phyloP scores from a whole-genome alignment of 1,284 basidiomycete species.

The Vanrija sp. region DNA sequence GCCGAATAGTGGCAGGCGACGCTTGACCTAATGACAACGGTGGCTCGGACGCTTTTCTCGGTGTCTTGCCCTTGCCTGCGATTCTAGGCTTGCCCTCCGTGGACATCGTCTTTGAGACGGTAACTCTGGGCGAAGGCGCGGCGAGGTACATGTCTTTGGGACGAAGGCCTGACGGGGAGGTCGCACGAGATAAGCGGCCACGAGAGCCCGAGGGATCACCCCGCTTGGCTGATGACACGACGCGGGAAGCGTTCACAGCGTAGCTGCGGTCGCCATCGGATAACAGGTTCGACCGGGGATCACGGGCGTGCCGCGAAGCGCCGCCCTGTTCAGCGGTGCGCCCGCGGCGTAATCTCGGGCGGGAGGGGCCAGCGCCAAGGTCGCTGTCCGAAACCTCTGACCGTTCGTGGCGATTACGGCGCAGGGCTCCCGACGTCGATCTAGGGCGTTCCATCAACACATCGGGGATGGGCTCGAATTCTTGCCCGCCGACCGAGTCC shows the following conservation, averaged over 20 bases:
- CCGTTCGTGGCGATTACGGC: constrained; percentile 2
- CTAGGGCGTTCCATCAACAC: constrained; percentile 21
- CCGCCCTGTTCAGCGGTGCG: background rate
- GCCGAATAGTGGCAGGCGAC: constrained; percentile 1
- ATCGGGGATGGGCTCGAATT: constrained; percentile 15
- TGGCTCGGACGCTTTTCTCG: constrained; percentile 13
- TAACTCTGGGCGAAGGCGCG: constrained; percentile 2
- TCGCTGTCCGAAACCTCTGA: constrained; percentile 47
- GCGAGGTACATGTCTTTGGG: background rate
- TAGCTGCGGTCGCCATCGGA: constrained; percentile 87
- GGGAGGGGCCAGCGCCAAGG: background rate
- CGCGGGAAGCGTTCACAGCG: constrained; percentile 66
- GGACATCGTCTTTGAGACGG: constrained; percentile 10
- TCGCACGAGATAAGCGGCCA: constrained; percentile 1
- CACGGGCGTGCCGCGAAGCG: constrained; percentile 2
- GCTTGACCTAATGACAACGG: background rate
- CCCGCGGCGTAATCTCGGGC: constrained; percentile 6
- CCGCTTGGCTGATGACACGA: background rate
- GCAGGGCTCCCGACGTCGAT: constrained; percentile 12
- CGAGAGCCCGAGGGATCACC: background rate
- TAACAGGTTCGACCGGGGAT: constrained; percentile 32
- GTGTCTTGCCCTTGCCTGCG: constrained; percentile 39
- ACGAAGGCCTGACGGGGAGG: constrained; percentile 1
- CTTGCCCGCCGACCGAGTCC: constrained; percentile 23
- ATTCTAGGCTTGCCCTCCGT: constrained; percentile 31